Evolutionary conservation across 257 asterid species (phyloP).

Genomic region (Solanum raphanifolium): DNA sequence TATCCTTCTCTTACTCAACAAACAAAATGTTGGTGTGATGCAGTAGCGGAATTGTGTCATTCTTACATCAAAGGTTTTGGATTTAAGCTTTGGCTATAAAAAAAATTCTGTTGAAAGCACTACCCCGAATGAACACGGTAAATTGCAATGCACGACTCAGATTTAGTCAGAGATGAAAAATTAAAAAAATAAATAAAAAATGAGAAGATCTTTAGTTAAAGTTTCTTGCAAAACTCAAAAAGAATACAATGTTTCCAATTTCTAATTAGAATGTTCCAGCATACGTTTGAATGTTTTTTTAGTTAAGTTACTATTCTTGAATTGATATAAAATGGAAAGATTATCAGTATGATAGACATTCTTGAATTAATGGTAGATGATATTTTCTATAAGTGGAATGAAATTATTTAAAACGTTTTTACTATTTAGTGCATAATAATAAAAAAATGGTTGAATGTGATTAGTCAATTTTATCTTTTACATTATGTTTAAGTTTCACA

Average conservation of each 20-base stretch:
- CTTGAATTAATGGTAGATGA: background rate
- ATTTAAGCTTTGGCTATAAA: too few species aligned
- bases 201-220: background rate
- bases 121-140: too few species aligned
- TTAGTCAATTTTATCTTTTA: background rate
- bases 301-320: background rate
- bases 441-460: background rate
- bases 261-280: background rate
- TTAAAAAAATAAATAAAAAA: too few species aligned
- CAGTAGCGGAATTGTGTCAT: too few species aligned
- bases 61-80: too few species aligned
- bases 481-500: background rate
- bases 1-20: background rate
- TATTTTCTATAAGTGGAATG: background rate
- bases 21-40: background rate
- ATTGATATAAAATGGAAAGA: background rate
- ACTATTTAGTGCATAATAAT: background rate
- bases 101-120: too few species aligned
- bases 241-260: background rate
- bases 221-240: background rate
- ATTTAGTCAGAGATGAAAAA: too few species aligned
- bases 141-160: too few species aligned
- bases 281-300: background rate
- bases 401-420: background rate
- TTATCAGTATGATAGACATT: background rate